Base-by-base conservation (phyloP, 192 early-diverging fungal species). In the Coemansia aciculifera region DNA sequence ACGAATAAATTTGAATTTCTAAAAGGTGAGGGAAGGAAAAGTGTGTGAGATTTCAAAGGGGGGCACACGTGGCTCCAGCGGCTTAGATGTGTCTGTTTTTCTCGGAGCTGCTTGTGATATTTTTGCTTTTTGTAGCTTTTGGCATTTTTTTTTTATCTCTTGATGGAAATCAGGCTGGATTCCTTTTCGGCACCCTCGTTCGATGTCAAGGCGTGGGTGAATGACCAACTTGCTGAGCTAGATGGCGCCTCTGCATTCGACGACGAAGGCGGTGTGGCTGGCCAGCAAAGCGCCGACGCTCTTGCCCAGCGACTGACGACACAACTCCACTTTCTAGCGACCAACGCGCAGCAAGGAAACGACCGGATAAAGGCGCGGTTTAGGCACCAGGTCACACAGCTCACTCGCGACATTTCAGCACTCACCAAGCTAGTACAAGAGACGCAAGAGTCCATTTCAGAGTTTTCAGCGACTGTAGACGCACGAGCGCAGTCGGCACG, bases 331-430 rank as follows among this genome's bases (percentile, higher is more conserved):
- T 69, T 77, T 51, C 72, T 82, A 23, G 79, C 79, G 0, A 77
- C 79, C 3, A 77, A 67, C 31, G 63, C 79, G 1, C 79, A 82
- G 48, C 79, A 82, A 29, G 70, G 68, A 54, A 82, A 64, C 69
- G 79, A 82, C 68, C 52, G 79, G 13, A 71, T 77, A 39, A 77
- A 77, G 59, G 75, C 79, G n/a, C 74, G 79, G 7, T 74, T 82
- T 51, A 64, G 79, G 9, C 70, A 77, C 66, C 79, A 82, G 46
- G 72, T 65, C 6, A 57, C 74, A 5, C 74, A 77, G 63, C 73
- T 77, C 15, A 51, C 62, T 13, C 79, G 79, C 31, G 79, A 82
- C 63, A 67, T 77, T 23, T 57, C 75, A 3, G 67, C 71, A 0
- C 65, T 82, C 36, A 60, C 54, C 1, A 68, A 63, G 64, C 71